These are phyloP conservation scores for Pseudohalonectria lignicola DNA, from an alignment of 2,329 filamentous ascomycete species.

Conservation along the genomic window DNA sequence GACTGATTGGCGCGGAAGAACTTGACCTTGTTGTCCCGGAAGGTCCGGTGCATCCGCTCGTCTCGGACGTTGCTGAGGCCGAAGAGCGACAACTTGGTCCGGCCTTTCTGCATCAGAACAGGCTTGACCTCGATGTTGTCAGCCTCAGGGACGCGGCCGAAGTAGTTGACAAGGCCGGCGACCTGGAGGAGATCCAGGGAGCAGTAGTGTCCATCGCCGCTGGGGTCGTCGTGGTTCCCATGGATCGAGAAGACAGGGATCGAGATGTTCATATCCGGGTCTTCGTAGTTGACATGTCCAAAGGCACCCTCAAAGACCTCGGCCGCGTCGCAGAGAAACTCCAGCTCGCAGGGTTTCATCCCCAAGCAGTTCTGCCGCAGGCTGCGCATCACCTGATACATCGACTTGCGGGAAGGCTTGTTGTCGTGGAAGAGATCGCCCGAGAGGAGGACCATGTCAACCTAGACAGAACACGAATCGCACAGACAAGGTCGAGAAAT, in stretches of 20 bases:
- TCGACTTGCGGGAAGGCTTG: constrained; percentile 86
- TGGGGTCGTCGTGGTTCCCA: constrained; percentile 95
- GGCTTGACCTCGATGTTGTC: constrained; percentile 92
- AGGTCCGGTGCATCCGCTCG: constrained; percentile 87
- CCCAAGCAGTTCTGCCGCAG: constrained; percentile 89
- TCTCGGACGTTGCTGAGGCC: constrained; percentile 94
- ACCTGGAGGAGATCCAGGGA: constrained; percentile 86
- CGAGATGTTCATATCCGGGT: constrained; percentile 90
- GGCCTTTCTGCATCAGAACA: constrained; percentile 83
- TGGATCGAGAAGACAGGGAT: constrained; percentile 98
- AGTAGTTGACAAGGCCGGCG: constrained; percentile 90
- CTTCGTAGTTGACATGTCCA: constrained; percentile 94
- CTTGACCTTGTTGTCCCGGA: constrained; percentile 84
- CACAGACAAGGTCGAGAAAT: too few relatives aligned
- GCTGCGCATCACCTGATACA: constrained; percentile 96
- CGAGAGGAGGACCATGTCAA: constrained; percentile 93
- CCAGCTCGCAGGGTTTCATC: constrained; percentile 88
- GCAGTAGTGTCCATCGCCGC: constrained; percentile 87
- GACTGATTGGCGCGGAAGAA: constrained; percentile 80
- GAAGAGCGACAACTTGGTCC: constrained; percentile 85
- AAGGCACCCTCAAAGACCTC: constrained; percentile 86
- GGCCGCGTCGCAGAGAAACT: constrained; percentile 87
- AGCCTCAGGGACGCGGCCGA: constrained; percentile 79
- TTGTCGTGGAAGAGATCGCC: constrained; percentile 98
- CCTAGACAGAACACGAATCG: constrained; percentile 24